Conservation (phyloP, 352 stramenopile genomes). For the Nothophytophthora sp. region DNA sequence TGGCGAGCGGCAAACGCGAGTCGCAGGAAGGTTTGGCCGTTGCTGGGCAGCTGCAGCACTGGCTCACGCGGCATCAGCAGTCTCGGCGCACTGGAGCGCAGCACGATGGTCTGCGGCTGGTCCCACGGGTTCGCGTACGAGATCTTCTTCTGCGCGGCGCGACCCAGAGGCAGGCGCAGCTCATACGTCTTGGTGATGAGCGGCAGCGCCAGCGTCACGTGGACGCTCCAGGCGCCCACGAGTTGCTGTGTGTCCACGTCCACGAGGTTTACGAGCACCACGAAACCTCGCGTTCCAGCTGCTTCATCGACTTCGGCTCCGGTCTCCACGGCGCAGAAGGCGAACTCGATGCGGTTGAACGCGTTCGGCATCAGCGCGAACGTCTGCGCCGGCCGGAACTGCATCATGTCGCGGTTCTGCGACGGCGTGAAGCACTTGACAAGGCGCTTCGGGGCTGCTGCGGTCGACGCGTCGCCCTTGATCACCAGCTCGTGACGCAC, state of each 20-base stretch:
- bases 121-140: conserved; percentile 94
- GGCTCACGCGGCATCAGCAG: conserved; percentile 76
- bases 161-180: conserved; percentile 60
- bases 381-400: conserved; percentile 76
- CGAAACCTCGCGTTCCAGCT: background rate
- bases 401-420: conserved; percentile 38
- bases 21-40: conserved; percentile 55
- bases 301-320: conserved; percentile 11
- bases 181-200: conserved; percentile 94
- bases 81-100: conserved; percentile 78
- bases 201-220: conserved; percentile 70
- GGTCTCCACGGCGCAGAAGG: conserved; percentile 66
- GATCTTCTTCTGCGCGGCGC: conserved; percentile 91
- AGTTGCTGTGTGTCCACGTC: conserved; percentile 91
- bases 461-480: conserved; percentile 83
- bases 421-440: conserved; percentile 60
- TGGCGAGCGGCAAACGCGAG: conserved; percentile 41
- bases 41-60: conserved; percentile 50
- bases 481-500: conserved; percentile 90
- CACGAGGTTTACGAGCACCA: conserved; percentile 85
- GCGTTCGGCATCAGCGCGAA: conserved; percentile 90
- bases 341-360: conserved; percentile 90
- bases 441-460: conserved; percentile 22
- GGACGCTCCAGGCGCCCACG: conserved; percentile 88
- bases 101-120: conserved; percentile 71